These are phyloP conservation scores for Eucalyptus pauciflora DNA, from an alignment of 345 rosid species.

Conservation along the genomic window DNA sequence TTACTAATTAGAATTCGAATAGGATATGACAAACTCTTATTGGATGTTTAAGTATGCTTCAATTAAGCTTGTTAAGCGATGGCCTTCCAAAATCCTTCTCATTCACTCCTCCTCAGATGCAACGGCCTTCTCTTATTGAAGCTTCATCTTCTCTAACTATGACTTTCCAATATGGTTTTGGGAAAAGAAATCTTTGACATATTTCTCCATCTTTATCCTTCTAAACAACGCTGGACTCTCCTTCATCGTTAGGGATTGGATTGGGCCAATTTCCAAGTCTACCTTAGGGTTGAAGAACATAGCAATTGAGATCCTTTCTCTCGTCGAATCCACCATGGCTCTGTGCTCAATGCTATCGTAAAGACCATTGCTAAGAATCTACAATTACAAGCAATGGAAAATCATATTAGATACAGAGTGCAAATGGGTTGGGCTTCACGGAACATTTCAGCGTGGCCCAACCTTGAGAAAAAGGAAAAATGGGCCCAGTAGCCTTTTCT, in stretches of 20 bases:
- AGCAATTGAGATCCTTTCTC: slow-evolving; percentile 1
- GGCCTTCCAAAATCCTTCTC: too few species aligned
- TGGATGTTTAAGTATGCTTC: too few species aligned
- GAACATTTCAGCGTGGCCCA: background rate
- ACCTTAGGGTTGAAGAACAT: slow-evolving; percentile 1
- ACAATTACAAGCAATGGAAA: background rate
- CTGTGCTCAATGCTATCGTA: slow-evolving; percentile 9
- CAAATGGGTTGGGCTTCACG: background rate
- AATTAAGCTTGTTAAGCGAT: too few species aligned
- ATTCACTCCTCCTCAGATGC: too few species aligned
- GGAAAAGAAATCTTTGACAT: background rate
- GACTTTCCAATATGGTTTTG: background rate
- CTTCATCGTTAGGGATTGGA: background rate
- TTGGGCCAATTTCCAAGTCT: slow-evolving; percentile 4
- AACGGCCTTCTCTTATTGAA: background rate
- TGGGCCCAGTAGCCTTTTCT: background rate
- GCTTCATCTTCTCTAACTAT: background rate
- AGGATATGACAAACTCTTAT: too few species aligned
- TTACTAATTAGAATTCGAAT: too few species aligned
- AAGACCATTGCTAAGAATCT: slow-evolving; percentile 3
- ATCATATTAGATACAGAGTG: background rate
- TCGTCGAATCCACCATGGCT: background rate
- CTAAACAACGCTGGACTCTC: too few species aligned
- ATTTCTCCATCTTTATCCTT: background rate
- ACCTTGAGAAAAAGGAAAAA: background rate